Percentiles rank a stretch among this genome's conserved stretches.
Conservation (phyloP, 2,329 filamentous ascomycete species). For the Knufia petricola region DNA sequence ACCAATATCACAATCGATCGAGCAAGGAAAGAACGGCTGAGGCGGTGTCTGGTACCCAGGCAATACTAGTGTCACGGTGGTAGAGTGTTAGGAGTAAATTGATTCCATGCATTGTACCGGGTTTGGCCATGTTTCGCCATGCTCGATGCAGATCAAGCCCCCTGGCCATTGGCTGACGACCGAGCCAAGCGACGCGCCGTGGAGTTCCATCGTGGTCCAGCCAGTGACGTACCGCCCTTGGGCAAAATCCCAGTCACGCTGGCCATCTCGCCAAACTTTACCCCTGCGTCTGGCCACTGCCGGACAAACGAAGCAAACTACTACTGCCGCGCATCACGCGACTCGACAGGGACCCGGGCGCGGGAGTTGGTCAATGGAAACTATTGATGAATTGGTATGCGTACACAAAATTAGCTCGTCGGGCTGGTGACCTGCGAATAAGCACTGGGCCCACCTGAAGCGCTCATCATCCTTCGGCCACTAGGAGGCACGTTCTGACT, state of each 20-base stretch:
- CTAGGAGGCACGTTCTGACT: background rate
- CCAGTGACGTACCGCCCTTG: too few relatives aligned
- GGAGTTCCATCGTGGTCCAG: too few relatives aligned
- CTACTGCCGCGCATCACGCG: too few relatives aligned
- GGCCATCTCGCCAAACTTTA: too few relatives aligned
- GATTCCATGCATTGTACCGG: background rate
- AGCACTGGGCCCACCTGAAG: background rate
- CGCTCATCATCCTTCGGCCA: background rate
- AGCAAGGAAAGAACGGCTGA: background rate
- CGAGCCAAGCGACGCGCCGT: background rate
- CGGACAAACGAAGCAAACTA: too few relatives aligned
- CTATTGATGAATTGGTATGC: too few relatives aligned
- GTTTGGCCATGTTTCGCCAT: background rate
- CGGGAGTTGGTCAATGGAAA: too few relatives aligned
- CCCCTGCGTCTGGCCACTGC: too few relatives aligned
- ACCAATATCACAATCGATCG: background rate
- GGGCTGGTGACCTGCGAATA: background rate
- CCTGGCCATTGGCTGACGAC: background rate
- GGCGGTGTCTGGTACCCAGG: background rate
- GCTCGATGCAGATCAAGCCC: background rate
- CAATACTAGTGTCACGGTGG: background rate
- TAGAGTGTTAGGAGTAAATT: background rate
- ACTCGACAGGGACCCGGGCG: too few relatives aligned
- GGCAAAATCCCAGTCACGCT: too few relatives aligned
- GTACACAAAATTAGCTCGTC: background rate